A percentile compares a stretch with the other conserved stretches of the same genome.
Evolutionary conservation across 2,329 filamentous ascomycete genomes (phyloP).

Genomic region (Phaeosphaeria sp.): DNA sequence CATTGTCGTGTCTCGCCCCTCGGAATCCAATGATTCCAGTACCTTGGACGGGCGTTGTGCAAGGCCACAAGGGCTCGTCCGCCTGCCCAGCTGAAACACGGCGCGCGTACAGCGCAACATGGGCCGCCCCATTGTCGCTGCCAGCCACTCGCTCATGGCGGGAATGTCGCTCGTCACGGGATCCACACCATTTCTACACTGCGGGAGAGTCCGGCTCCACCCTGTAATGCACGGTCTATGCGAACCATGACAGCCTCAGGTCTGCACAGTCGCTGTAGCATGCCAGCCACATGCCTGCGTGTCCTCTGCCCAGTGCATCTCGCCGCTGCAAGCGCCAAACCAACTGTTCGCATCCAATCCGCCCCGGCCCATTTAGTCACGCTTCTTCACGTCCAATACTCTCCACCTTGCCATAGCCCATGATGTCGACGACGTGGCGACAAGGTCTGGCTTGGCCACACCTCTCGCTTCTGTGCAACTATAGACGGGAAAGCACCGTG

Average conservation of each 20-base stretch:
- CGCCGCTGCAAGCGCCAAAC: slow-evolving; percentile 45
- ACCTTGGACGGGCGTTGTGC: slow-evolving; percentile 29
- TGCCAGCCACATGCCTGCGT: slow-evolving; percentile 35
- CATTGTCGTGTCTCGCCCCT: slow-evolving; percentile 28
- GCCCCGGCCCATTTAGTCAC: slow-evolving; percentile 9
- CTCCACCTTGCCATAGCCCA: slow-evolving; percentile 5
- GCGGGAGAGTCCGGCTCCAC: slow-evolving; percentile 29
- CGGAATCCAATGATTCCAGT: slow-evolving; percentile 30
- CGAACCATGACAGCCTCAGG: slow-evolving; percentile 43
- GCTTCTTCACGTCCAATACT: slow-evolving; percentile 13
- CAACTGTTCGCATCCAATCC: slow-evolving; percentile 44
- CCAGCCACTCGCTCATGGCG: slow-evolving; percentile 2
- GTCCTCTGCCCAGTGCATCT: slow-evolving; percentile 19
- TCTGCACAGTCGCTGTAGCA: slow-evolving; percentile 8
- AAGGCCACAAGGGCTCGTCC: slow-evolving; percentile 29
- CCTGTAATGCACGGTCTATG: slow-evolving; percentile 35
- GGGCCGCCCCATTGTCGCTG: slow-evolving; percentile 11
- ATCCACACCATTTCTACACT: slow-evolving; percentile 15
- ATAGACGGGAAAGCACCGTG: slow-evolving; percentile 35
- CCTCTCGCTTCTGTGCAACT: slow-evolving; percentile 35
- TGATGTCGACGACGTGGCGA: slow-evolving; percentile 34
- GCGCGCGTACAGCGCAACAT: slow-evolving; percentile 13
- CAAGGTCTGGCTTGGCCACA: slow-evolving; percentile 17
- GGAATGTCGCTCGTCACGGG: slow-evolving; percentile 31
- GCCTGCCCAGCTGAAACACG: slow-evolving; percentile 42